These are phyloP conservation scores for Coemansia sp. DNA, from an alignment of 192 early-diverging fungal species.

Conservation along the genomic window DNA sequence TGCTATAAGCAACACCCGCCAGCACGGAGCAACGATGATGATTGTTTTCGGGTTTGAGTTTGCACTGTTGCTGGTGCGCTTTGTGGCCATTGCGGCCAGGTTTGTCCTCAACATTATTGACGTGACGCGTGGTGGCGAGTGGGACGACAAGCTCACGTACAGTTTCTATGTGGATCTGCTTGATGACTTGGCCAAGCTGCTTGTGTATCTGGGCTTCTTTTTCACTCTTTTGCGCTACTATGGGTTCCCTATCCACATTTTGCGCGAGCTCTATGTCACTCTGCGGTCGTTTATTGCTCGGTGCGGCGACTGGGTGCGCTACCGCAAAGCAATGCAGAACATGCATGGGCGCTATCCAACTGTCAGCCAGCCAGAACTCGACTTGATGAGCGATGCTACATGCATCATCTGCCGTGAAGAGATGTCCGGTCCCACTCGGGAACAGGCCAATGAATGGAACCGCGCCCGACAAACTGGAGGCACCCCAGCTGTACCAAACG, in stretches of 20 bases:
- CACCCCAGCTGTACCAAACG: conserved; percentile 37
- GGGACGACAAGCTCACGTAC: conserved; percentile 93
- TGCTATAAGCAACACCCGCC: conserved; percentile 60
- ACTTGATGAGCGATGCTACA: conserved; percentile 66
- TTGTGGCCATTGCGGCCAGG: conserved; percentile 74
- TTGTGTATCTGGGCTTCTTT: conserved; percentile 88
- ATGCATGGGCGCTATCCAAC: conserved; percentile 97
- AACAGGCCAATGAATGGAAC: conserved; percentile 33
- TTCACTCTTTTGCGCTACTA: conserved; percentile 76
- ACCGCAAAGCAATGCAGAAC: conserved; percentile 89
- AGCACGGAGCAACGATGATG: conserved; percentile 85
- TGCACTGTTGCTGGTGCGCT: conserved; percentile 76
- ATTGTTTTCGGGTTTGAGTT: conserved; percentile 99
- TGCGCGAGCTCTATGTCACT: conserved; percentile 95
- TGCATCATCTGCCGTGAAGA: conserved; percentile 99
- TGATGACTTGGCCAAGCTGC: conserved; percentile 84
- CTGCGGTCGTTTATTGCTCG: conserved; percentile 86
- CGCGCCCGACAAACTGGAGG: conserved; percentile 16
- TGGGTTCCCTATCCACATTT: conserved; percentile 90
- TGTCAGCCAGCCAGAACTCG: conserved; percentile 79
- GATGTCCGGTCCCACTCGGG: conserved; percentile 60
- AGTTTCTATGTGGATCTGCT: conserved; percentile 90
- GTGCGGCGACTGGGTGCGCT: conserved; percentile 84
- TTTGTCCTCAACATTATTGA: conserved; percentile 88
- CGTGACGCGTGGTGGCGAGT: conserved; percentile 62